Percentiles rank a stretch among this genome's conserved stretches.
phyloP scores from a whole-genome alignment of 768 basidiomycete species.

The Russula virescens region DNA sequence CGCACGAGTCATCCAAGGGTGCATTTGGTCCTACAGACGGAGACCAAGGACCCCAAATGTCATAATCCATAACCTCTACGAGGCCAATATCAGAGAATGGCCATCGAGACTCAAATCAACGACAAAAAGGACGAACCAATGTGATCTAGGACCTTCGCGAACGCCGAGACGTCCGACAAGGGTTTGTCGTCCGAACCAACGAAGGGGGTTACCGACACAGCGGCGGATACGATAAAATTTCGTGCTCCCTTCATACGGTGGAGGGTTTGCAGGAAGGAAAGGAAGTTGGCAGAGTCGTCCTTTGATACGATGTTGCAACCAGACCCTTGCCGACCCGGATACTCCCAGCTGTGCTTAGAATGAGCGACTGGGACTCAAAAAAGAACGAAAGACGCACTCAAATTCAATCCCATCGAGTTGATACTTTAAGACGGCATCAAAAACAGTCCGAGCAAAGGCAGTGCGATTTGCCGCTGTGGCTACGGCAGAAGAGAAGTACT shows the following conservation, averaged over 20 bases:
- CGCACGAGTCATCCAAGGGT: conserved; percentile 76
- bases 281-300: conserved; percentile 70
- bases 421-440: conserved; percentile 44
- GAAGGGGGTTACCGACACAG: conserved; percentile 46
- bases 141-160: conserved; percentile 64
- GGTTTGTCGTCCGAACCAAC: conserved; percentile 48
- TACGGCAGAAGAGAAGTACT: conserved; percentile 57
- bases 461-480: conserved; percentile 52
- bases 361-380: not conserved
- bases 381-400: conserved; percentile 24
- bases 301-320: conserved; percentile 57
- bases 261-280: conserved; percentile 67
- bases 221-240: conserved; percentile 53
- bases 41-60: conserved; percentile 50
- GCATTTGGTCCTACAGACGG: conserved; percentile 75
- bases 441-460: conserved; percentile 54
- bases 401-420: conserved; percentile 52
- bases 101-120: too few species aligned
- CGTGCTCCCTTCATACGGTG: conserved; percentile 48
- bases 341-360: conserved; percentile 66
- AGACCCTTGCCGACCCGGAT: conserved; percentile 60
- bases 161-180: conserved; percentile 60
- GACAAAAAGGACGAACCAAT: conserved; percentile 31
- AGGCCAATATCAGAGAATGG: not conserved
- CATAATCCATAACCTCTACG: conserved; percentile 59